Percentiles rank a stretch among this genome's conserved stretches.
phyloP scores from a whole-genome alignment of 1,139 yeast genomes.

The Protomyces inouyei region DNA sequence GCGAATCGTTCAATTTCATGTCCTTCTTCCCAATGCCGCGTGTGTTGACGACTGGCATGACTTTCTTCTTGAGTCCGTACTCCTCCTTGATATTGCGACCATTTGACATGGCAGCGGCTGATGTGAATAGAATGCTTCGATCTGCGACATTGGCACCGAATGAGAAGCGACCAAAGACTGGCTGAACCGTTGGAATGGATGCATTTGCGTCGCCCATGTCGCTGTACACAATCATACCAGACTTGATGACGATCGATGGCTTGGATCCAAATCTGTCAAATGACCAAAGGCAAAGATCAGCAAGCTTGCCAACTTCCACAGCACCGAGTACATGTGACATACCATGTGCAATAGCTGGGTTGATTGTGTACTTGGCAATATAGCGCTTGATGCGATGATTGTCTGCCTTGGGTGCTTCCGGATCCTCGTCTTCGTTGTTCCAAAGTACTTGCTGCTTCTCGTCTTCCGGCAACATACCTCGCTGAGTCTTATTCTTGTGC shows the following conservation, averaged over 20 bases:
- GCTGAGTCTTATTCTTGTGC: conserved; percentile 29
- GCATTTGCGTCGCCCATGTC: conserved; percentile 30
- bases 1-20: conserved; percentile 25
- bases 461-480: conserved; percentile 27
- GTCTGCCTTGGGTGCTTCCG: conserved; percentile 20
- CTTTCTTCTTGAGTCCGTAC: conserved; percentile 27
- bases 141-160: conserved; percentile 28
- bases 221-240: conserved; percentile 28
- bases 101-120: conserved; percentile 18
- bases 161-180: conserved; percentile 26
- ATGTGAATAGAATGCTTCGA: conserved; percentile 23
- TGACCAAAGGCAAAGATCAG: conserved; percentile 29
- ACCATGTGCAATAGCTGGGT: conserved; percentile 30
- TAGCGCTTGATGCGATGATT: conserved; percentile 30
- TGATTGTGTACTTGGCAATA: conserved; percentile 29
- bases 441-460: neutral
- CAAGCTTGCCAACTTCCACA: conserved; percentile 30
- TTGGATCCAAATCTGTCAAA: conserved; percentile 24
- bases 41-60: conserved; percentile 20
- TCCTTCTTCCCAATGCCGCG: conserved; percentile 28
- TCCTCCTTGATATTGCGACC: conserved; percentile 13
- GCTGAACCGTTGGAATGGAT: conserved; percentile 29
- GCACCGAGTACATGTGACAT: conserved; percentile 27
- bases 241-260: conserved; percentile 26
- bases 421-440: conserved; percentile 15